Percentiles rank a stretch among this genome's conserved stretches.
Evolutionary conservation across 306 rosid species (phyloP).

Genomic region (Vigna hirtella): DNA sequence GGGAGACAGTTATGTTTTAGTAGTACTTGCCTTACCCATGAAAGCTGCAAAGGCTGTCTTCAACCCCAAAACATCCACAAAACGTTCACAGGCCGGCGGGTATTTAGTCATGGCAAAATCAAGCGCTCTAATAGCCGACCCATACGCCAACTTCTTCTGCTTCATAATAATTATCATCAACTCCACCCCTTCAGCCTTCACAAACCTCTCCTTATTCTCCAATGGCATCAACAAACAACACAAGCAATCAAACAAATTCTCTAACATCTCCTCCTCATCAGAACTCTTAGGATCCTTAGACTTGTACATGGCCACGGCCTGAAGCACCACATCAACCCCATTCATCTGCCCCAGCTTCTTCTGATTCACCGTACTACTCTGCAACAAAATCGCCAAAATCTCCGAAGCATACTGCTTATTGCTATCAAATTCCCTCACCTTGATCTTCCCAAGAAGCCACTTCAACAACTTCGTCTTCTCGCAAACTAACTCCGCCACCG

Average conservation of each 20-base stretch:
- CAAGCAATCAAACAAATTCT: conserved; percentile 90
- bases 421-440: conserved; percentile 86
- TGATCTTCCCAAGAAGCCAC: conserved; percentile 92
- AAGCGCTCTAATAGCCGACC: conserved; percentile 91
- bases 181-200: conserved; percentile 97
- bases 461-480: conserved; percentile 81
- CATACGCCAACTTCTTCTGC: conserved; percentile 95
- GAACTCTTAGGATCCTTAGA: conserved; percentile 87
- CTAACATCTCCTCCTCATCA: conserved; percentile 93
- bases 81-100: conserved; percentile 95
- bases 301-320: conserved; percentile 97
- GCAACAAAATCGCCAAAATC: conserved; percentile 88
- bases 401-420: conserved; percentile 95
- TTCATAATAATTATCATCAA: conserved; percentile 94
- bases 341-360: conserved; percentile 91
- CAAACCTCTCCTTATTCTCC: conserved; percentile 95
- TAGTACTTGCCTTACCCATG: conserved; percentile 95
- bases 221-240: conserved; percentile 93
- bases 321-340: conserved; percentile 91
- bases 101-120: conserved; percentile 97
- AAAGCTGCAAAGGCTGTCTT: conserved; percentile 97
- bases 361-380: conserved; percentile 81
- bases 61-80: conserved; percentile 94
- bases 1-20: conserved; percentile 15
- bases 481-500: conserved; percentile 86